Base-by-base conservation (phyloP, 192 early-diverging fungal genomes). In the Cetraspora pellucida region DNA sequence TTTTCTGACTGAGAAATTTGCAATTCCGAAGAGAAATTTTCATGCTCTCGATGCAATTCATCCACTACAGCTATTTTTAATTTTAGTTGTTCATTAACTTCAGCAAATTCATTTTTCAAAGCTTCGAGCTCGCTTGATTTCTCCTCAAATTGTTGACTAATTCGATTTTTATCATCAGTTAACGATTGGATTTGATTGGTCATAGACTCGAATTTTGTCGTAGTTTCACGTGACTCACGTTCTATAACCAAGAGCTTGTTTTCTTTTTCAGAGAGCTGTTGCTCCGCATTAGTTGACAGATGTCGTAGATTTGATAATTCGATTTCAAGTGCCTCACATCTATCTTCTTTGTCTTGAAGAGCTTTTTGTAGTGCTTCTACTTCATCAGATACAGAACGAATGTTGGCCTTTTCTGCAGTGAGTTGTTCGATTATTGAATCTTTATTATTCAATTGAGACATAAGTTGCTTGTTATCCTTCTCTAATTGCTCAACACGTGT, bases 351-450 rank as follows among this genome's bases (percentile, higher is more conserved):
- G 28, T 75, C 73, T 30, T 75, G 73, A 63, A 75, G 59, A 10
- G 73, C 19, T 50, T 75, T 75, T 30, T 6, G 50, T 23, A 75
- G 37, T 11, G 52, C 14, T 75, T 75, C 73, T 43, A 75, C 73
- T 75, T 75, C 73, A 45, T 57, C 73, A 49, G 73, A 75, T 10
- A 43, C 23, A 25, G 73, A 75, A 27, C 73, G 57, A 47, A 61
- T 61, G 16, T 64, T 75, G 9, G 73, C 73, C 16, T 75, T 75
- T 75, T 75, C 73, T 47, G 58, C 19, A 58, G 59, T 63, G 9
- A 75, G 43, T 50, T 75, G 73, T 63, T 75, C 73, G 49, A 75
- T 75, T 23, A 75, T 75, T 1, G 73, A 75, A 75, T 75, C 73
- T 44, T 75, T 75, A 17, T 58, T 75, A 13, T 46, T 64, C 10